phyloP scores from a whole-genome alignment of 2,329 filamentous ascomycete genomes.

The Diaporthe velutina region DNA sequence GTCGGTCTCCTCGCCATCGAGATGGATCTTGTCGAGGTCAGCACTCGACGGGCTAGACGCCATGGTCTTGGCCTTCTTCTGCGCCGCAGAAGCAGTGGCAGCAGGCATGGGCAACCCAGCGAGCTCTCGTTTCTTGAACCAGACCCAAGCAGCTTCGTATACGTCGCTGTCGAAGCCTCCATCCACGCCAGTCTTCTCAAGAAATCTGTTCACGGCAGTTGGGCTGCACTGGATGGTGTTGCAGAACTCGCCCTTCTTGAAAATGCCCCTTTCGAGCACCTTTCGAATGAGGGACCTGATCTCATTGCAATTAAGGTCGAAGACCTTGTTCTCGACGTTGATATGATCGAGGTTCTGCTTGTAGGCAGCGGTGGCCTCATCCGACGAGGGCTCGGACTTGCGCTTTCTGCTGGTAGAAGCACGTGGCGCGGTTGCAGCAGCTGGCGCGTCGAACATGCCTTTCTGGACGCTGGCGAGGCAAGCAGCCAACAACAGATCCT shows the following conservation, averaged over 20 bases:
- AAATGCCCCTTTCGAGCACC: constrained; percentile 59
- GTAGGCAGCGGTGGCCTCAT: constrained; percentile 46
- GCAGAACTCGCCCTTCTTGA: constrained; percentile 65
- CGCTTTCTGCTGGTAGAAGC: constrained; percentile 44
- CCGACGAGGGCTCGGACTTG: constrained; percentile 43
- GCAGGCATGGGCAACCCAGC: constrained; percentile 56
- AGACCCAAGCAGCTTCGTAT: constrained; percentile 52
- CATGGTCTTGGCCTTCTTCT: constrained; percentile 32
- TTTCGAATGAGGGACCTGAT: constrained; percentile 44
- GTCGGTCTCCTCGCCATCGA: constrained; percentile 57
- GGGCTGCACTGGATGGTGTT: constrained; percentile 59
- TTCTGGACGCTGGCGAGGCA: neutral
- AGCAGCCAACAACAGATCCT: no score
- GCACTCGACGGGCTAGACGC: neutral
- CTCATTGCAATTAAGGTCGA: constrained; percentile 31
- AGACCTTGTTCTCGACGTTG: constrained; percentile 19
- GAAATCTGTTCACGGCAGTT: constrained; percentile 57
- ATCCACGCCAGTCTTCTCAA: constrained; percentile 59
- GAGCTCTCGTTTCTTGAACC: constrained; percentile 65
- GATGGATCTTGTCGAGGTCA: constrained; percentile 27
- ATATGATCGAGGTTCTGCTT: constrained; percentile 45
- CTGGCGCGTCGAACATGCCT: neutral
- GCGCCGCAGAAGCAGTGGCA: neutral
- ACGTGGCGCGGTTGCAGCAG: neutral
- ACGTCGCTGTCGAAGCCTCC: constrained; percentile 51